Base-by-base conservation (phyloP, 2,329 filamentous ascomycete species). In the Phialocephala subalpina region DNA sequence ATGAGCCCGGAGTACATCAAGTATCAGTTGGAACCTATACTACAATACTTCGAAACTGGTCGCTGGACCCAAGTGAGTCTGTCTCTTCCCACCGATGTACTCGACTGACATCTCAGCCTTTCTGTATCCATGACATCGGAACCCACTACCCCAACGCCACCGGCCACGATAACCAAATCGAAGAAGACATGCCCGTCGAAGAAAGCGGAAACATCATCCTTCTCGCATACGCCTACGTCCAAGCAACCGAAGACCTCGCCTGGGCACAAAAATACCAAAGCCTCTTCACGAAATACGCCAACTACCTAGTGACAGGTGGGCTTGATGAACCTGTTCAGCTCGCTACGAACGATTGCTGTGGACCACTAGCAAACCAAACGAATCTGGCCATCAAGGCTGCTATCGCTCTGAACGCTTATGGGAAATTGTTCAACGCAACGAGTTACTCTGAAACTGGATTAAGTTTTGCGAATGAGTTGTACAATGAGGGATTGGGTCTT, bases 301-400 rank as follows among this genome's bases (percentile, higher is more conserved):
- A 29, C 47, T 52, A 27, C 47, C 47, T 52, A 4, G 47, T 52
- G 2, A 52, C 47, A 29, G 47, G 12, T 12, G 25, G 47, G 16
- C 47, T 27, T 20, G 47, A 52, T 29, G 47, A 52, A 29, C 47
- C 47, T 52, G 25, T 52, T 52, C 47, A 52, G 22, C 47, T 52
- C 47, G 47, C 47, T 14, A 52, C 47, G 22, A 52, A 29, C 4
- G 16, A 52, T 52, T 52, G 47, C 12, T 52, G 47, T 11, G 47
- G 47, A 5, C 47, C 25, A 3, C 11, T 52, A 52, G 47, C 47
- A 27, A 52, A 29, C 25, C 47, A 52, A 16, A 29, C 25, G 2
- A 52, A 52, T 22, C 47, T 52, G 3, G 47, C 22, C 3, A 52
- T 52, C 22, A 52, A 52, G 29, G 47, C 47, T 29, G 42, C 42